Percentiles rank a stretch among this genome's conserved stretches.
Conservation (phyloP, 1,139 yeast species). For the Yamadazyma sp. region DNA sequence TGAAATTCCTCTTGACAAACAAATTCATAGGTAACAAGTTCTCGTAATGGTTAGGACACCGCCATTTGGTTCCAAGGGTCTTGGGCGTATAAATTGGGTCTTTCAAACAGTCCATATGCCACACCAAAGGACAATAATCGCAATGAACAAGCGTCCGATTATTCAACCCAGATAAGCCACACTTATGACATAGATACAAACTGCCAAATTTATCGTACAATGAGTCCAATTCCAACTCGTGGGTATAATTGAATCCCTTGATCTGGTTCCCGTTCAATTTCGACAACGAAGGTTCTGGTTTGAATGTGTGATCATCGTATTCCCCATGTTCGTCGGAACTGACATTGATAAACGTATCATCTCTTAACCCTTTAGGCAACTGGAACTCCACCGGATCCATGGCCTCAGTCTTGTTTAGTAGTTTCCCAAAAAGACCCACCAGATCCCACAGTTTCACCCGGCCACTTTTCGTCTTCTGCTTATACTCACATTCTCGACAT, state of each 20-base stretch:
- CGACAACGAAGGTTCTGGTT: constrained; percentile 46
- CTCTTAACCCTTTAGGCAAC: constrained; percentile 68
- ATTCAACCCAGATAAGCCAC: constrained; percentile 67
- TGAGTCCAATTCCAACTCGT: constrained; percentile 60
- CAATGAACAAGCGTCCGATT: constrained; percentile 64
- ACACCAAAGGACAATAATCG: constrained; percentile 81
- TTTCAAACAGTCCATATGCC: constrained; percentile 89
- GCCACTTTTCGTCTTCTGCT: constrained; percentile 24
- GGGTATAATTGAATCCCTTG: constrained; percentile 38
- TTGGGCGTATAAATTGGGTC: constrained; percentile 79
- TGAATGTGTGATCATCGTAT: constrained; percentile 60
- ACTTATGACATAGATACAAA: constrained; percentile 70
- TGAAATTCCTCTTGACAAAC: constrained; percentile 46
- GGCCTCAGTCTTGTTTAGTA: constrained; percentile 56
- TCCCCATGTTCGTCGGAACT: constrained; percentile 67
- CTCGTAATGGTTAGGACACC: constrained; percentile 86
- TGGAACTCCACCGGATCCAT: constrained; percentile 73
- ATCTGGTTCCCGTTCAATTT: constrained; percentile 42
- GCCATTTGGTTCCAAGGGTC: constrained; percentile 82
- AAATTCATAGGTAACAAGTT: constrained; percentile 42
- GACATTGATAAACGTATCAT: constrained; percentile 70
- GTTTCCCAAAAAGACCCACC: constrained; percentile 60
- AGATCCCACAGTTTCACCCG: constrained; percentile 31
- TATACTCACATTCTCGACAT: constrained; percentile 68
- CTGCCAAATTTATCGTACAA: constrained; percentile 65